A percentile compares a stretch with the other conserved stretches of the same genome.
phyloP scores from a whole-genome alignment of 2,329 filamentous ascomycete genomes.

The Penicillium crustosum region DNA sequence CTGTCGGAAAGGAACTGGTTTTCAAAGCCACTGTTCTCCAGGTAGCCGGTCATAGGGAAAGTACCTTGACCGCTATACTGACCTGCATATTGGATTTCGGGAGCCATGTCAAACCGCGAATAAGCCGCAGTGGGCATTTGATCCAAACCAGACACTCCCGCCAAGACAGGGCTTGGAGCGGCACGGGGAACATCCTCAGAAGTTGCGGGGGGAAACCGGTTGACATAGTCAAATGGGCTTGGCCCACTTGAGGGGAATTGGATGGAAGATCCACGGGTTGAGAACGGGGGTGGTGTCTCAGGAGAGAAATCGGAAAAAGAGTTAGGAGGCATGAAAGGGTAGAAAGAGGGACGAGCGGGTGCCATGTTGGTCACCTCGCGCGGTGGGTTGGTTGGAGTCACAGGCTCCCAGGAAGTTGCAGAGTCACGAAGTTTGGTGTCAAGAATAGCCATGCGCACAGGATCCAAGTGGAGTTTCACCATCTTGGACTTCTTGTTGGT shows the following conservation, averaged over 20 bases:
- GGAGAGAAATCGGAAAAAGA: neutral
- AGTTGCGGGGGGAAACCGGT: neutral
- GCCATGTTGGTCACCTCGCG: neutral
- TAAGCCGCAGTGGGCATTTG: neutral
- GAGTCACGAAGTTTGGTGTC: neutral
- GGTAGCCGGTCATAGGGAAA: neutral
- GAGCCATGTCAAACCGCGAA: neutral
- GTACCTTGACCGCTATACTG: neutral
- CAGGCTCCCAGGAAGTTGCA: neutral
- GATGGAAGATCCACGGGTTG: neutral
- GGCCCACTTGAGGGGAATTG: neutral
- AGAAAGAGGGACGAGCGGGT: neutral
- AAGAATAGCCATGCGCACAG: neutral
- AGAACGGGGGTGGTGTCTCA: neutral
- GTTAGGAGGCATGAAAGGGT: neutral
- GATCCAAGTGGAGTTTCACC: neutral
- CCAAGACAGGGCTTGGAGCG: neutral
- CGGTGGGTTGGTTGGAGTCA: neutral
- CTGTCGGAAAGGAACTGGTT: neutral
- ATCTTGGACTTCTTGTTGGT: neutral
- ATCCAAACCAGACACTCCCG: neutral
- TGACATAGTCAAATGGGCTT: neutral
- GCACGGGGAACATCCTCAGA: too few species aligned
- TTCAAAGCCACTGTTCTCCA: neutral
- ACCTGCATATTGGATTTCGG: neutral